phyloP scores from a whole-genome alignment of 768 basidiomycete species.

The Russula sp. region DNA sequence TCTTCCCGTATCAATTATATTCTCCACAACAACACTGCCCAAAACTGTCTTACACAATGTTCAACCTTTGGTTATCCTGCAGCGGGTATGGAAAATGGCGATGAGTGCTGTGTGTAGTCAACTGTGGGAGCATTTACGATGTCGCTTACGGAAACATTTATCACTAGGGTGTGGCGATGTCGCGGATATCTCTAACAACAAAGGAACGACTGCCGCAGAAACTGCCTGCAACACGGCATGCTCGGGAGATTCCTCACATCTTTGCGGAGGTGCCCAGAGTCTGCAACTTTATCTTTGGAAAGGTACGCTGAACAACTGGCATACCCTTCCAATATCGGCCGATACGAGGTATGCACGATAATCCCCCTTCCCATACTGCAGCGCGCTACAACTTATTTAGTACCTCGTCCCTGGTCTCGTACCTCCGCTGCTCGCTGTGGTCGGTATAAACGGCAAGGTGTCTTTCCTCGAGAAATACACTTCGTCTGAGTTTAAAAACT shows the following conservation, averaged over 20 bases:
- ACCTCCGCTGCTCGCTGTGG: conserved; percentile 68
- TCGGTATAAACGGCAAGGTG: conserved; percentile 80
- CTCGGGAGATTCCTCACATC: conserved; percentile 64
- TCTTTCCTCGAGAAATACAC: conserved; percentile 74
- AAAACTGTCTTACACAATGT: conserved; percentile 66
- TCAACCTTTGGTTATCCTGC: conserved; percentile 68
- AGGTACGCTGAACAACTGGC: conserved; percentile 54
- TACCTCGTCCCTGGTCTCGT: conserved; percentile 57
- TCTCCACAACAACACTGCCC: conserved; percentile 59
- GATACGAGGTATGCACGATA: conserved; percentile 59
- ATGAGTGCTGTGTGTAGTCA: conserved; percentile 65
- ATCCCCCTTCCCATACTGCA: not conserved
- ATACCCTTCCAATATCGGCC: conserved; percentile 58
- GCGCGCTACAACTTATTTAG: conserved; percentile 31
- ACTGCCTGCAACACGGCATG: conserved; percentile 51
- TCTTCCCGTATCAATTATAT: conserved; percentile 62
- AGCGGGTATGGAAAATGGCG: conserved; percentile 64
- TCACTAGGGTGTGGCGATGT: conserved; percentile 66
- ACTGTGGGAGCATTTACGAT: not conserved
- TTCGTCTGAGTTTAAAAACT: conserved; percentile 59
- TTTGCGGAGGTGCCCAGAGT: conserved; percentile 60
- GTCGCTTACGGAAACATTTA: conserved; percentile 4
- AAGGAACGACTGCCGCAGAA: conserved; percentile 37
- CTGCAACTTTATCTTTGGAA: conserved; percentile 42
- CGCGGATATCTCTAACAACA: conserved; percentile 45